Base-by-base conservation (phyloP, 768 basidiomycete genomes). In the Podaxis rugospora region DNA sequence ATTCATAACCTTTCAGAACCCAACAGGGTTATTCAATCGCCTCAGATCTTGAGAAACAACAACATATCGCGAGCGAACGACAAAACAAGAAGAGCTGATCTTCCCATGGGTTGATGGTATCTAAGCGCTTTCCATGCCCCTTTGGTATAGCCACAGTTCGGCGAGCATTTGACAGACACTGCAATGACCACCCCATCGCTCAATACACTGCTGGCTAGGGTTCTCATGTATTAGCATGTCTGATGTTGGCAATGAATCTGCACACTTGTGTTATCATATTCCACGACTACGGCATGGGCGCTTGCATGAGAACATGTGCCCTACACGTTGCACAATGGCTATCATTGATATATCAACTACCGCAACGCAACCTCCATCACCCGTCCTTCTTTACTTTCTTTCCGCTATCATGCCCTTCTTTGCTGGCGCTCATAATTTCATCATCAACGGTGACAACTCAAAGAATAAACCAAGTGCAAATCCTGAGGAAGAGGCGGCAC, bases 1-100 rank as follows among this genome's bases (percentile, higher is more conserved):
- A 10, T 50, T 25, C 35, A 49, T 16, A 28, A 9, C 57, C 42
- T 36, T 9, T 63, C 16, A 18, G 28, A 49, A 7, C 11, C 16
- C 23, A 23, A 21, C 47, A 23, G 18, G 23, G 4, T 11, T 23
- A 23, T 3, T 49, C 51, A n/a, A 28, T 46, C 1, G 59, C 25
- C 35, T 32, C 47, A 86, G 85, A 87, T 68, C 68, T 88, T 2
- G 87, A 88, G 70, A 88, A 87, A 66, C 66, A 71, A 25, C 81
- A 82, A 62, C 82, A 82, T 62, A 70, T 85, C 11, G 78, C 79
- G 0, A 76, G 67, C 39, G 63, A 66, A 57, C 50, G 58, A 11
- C 42, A 21, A 51, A 52, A 52, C 2, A 42, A 10, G 39, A 52
- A 51, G 16, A 28, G 32, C 5, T 51, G 39, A 59, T 13, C 25